Percentiles rank a stretch among this genome's conserved stretches.
phyloP scores from a whole-genome alignment of 768 basidiomycete genomes.

The Boletus vinaceobasis region DNA sequence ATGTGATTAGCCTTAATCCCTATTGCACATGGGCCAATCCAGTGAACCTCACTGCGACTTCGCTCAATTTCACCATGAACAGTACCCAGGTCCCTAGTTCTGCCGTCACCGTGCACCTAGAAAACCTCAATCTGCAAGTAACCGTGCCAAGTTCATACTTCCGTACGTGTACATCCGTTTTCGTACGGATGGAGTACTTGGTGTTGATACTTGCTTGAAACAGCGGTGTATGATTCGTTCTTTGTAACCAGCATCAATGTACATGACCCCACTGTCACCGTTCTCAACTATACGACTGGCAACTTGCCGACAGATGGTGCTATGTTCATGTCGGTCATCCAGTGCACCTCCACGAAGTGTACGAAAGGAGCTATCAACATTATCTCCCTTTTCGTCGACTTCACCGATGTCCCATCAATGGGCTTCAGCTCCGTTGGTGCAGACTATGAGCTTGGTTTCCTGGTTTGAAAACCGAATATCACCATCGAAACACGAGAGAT shows the following conservation, averaged over 20 bases:
- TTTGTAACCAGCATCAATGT: constrained; percentile 13
- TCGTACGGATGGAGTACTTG: too few species aligned
- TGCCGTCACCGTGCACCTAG: constrained; percentile 7
- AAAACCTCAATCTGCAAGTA: constrained; percentile 9
- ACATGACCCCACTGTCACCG: constrained; percentile 11
- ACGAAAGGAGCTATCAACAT: constrained; percentile 8
- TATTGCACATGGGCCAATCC: constrained; percentile 22
- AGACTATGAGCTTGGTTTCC: constrained; percentile 19
- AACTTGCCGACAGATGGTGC: constrained; percentile 15
- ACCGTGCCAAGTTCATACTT: constrained; percentile 14
- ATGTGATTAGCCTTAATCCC: constrained; percentile 20
- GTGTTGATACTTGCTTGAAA: not conserved
- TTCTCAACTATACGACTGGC: constrained; percentile 14
- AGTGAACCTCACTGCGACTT: constrained; percentile 11
- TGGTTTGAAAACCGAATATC: constrained; percentile 23
- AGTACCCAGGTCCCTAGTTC: not conserved
- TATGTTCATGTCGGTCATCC: constrained; percentile 15
- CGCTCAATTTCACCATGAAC: constrained; percentile 17
- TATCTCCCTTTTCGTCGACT: constrained; percentile 7
- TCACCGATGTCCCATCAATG: constrained; percentile 12
- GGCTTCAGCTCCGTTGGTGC: constrained; percentile 8
- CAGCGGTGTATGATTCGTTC: constrained; percentile 6
- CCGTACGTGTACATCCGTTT: constrained; percentile 5
- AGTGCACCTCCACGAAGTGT: constrained; percentile 10
- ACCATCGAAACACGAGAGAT: constrained; percentile 22